Base-by-base conservation (phyloP, 805 yeast species). In the Candida vaughaniae region DNA sequence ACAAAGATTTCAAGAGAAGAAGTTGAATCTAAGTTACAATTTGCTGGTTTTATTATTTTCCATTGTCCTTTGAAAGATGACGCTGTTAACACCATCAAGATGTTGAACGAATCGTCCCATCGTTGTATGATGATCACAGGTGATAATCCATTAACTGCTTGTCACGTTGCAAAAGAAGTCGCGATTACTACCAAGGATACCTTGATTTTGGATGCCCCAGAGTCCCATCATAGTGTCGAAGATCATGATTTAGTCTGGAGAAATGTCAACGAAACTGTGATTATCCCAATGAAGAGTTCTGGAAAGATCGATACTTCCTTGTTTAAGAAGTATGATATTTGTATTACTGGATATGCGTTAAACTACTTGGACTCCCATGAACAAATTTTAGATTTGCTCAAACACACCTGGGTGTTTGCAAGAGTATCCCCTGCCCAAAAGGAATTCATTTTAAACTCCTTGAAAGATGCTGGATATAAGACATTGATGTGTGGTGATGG, bases 401-500 rank as follows among this genome's bases (percentile, higher is more conserved):
- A 85, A 57, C 87, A 88, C 62, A 82, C 97, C 12, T 93, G 97
- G 97, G 86, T 93, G 31, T 93, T 87, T 57, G 97, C 99, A 30
- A 84, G 99, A 68, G 98, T 93, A 22, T 91, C 98, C 5, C 99
- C 99, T 27, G 56, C 84, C 17, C 99, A 93, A 68, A 93, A 93
- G 66, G 99, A 93, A 64, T 88, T 84, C 49, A 81, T 93, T 51
- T 72, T 93, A 53, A 82, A 80, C 44, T 77, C 89, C 25, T 77
- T 87, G 60, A 93, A 91, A 62, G 82, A 79, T 45, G 75, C 87
- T 59, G 96, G 96, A 17, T 93, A 91, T 65, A 84, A 79, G 56
- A 93, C 98, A 16, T 75, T 93, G 52, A 93, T 93, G 99, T 93
- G 99, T 66, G 99, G 99, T 73, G 99, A 93, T 66, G 99, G 99